These are phyloP conservation scores for Colletotrichum phormii DNA, from an alignment of 2,329 filamentous ascomycete species.

Conservation along the genomic window DNA sequence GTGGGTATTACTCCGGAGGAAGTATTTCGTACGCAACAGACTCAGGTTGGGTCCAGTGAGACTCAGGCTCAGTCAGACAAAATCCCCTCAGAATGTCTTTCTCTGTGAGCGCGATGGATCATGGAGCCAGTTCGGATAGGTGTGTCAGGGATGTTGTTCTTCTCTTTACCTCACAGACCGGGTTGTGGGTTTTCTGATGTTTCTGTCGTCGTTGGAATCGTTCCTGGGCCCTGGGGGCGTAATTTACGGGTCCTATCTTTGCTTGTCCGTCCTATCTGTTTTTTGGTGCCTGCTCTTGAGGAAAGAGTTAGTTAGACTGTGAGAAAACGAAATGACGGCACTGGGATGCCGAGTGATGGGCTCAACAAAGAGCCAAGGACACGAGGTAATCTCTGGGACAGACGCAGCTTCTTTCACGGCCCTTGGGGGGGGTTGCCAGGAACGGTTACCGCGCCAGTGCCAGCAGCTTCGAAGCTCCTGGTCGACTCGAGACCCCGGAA, in stretches of 20 bases:
- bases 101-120: background rate
- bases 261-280: background rate
- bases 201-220: background rate
- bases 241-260: background rate
- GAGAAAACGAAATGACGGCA: slow-evolving; percentile 29
- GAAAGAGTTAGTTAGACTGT: background rate
- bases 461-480: background rate
- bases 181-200: background rate
- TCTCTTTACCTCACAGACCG: background rate
- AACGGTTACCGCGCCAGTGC: background rate
- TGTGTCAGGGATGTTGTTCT: background rate
- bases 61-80: slow-evolving; percentile 21
- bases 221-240: background rate
- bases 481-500: background rate
- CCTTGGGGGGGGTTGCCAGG: background rate
- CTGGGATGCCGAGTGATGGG: slow-evolving; percentile 24
- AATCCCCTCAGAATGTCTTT: slow-evolving; percentile 33
- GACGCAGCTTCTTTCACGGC: background rate
- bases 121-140: background rate
- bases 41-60: background rate
- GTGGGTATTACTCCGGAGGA: background rate
- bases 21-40: background rate
- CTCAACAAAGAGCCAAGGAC: slow-evolving; percentile 17
- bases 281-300: background rate
- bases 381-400: slow-evolving; percentile 11